Evolutionary conservation across 371 early-diverging fungal genomes (phyloP).

Genomic region (Furculomyces boomerangus): DNA sequence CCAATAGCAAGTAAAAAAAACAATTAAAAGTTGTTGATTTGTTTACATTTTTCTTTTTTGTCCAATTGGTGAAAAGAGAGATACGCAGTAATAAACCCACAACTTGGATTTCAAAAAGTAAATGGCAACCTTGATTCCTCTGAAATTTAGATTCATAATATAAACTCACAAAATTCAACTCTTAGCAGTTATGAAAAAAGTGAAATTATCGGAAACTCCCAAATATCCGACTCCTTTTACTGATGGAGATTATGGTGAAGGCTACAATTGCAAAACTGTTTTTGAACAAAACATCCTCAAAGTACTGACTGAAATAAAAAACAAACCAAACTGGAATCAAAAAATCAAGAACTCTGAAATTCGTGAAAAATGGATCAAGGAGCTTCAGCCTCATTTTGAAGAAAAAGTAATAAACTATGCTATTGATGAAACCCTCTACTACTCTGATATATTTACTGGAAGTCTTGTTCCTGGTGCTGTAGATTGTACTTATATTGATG

Average conservation of each 20-base stretch:
- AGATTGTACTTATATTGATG: slow-evolving; percentile 23
- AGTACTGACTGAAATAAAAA: slow-evolving; percentile 20
- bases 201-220: no score
- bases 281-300: slow-evolving; percentile 11
- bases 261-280: background rate
- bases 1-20: no score
- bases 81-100: no score
- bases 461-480: slow-evolving; percentile 9
- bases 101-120: no score
- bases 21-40: no score
- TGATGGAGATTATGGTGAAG: background rate
- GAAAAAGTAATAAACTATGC: background rate
- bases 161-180: no score
- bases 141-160: no score
- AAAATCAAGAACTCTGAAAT: slow-evolving; percentile 19
- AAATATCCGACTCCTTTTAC: background rate
- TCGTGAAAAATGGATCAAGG: slow-evolving; percentile 18
- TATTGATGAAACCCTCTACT: background rate
- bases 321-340: slow-evolving; percentile 24
- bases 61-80: no score
- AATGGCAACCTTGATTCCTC: no score
- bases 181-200: no score
- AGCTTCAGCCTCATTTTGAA: slow-evolving; percentile 1
- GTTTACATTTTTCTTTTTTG: no score
- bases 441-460: background rate